Percentiles rank a stretch among this genome's conserved stretches.
Evolutionary conservation across 2,329 filamentous ascomycete species (phyloP).

Genomic region (Raffaelea albimanens): DNA sequence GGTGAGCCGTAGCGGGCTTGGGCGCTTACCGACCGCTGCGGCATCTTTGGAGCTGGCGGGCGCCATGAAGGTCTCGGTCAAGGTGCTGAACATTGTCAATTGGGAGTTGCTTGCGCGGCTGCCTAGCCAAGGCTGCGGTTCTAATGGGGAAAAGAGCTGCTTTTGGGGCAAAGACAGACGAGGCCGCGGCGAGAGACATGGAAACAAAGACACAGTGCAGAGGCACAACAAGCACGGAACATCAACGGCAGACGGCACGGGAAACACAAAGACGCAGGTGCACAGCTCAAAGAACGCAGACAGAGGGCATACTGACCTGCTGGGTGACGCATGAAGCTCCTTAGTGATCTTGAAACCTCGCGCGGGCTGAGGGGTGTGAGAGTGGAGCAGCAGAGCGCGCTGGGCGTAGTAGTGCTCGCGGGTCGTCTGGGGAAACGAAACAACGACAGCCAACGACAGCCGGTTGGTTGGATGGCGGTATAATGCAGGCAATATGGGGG

Average conservation of each 20-base stretch:
- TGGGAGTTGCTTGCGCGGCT: too few relatives aligned
- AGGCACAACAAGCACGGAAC: neutral
- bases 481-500: neutral
- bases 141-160: neutral
- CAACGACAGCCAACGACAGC: neutral
- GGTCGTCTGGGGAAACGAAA: neutral
- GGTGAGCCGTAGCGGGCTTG: conserved; percentile 19
- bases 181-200: neutral
- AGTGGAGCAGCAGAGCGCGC: conserved; percentile 4
- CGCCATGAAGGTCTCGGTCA: conserved; percentile 20
- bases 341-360: conserved; percentile 10
- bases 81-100: conserved; percentile 17
- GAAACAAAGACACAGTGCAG: neutral
- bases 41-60: conserved; percentile 16
- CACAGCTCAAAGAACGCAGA: too few relatives aligned
- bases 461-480: neutral
- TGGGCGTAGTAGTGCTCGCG: neutral
- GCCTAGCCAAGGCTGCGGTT: too few relatives aligned
- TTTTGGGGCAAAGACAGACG: neutral
- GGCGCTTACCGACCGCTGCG: conserved; percentile 12
- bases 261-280: too few relatives aligned
- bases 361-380: conserved; percentile 1
- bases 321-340: conserved; percentile 9
- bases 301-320: neutral
- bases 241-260: too few relatives aligned